These are phyloP conservation scores for Penicillium sp. DNA, from an alignment of 2,329 filamentous ascomycete genomes.

Conservation along the genomic window DNA sequence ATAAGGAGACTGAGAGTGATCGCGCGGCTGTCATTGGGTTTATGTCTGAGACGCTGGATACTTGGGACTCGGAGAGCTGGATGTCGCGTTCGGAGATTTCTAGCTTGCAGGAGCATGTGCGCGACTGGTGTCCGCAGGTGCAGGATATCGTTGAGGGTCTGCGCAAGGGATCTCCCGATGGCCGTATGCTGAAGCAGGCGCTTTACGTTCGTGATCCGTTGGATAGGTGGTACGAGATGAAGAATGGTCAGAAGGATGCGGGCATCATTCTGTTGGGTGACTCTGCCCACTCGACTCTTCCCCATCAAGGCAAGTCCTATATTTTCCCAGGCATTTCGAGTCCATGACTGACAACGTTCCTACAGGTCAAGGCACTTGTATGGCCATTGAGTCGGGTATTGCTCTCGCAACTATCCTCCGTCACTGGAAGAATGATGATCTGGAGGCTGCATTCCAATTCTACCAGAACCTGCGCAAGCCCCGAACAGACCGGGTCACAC, in stretches of 20 bases:
- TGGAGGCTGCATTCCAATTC: constrained; percentile 41
- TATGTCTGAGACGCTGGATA: constrained; percentile 46
- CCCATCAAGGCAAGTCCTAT: constrained; percentile 38
- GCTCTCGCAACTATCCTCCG: constrained; percentile 40
- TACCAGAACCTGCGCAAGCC: constrained; percentile 47
- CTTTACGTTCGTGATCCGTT: constrained; percentile 43
- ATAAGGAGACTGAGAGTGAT: constrained; percentile 39
- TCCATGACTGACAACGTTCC: constrained; percentile 8
- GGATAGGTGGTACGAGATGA: constrained; percentile 41
- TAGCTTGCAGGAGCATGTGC: constrained; percentile 41
- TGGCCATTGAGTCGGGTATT: constrained; percentile 45
- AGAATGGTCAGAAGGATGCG: constrained; percentile 29
- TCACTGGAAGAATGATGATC: constrained; percentile 38
- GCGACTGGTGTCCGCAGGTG: constrained; percentile 42
- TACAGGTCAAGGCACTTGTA: constrained; percentile 43
- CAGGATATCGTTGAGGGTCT: constrained; percentile 43
- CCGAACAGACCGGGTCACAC: constrained; percentile 43
- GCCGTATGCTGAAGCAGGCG: constrained; percentile 44
- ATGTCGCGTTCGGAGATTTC: constrained; percentile 43
- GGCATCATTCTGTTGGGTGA: constrained; percentile 44
- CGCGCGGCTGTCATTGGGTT: constrained; percentile 46
- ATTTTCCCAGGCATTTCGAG: neutral
- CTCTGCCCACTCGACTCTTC: constrained; percentile 44
- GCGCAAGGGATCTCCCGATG: constrained; percentile 38
- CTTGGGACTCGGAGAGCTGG: constrained; percentile 46